A percentile compares a stretch with the other conserved stretches of the same genome.
Conservation (phyloP, 2,329 filamentous ascomycete genomes). For the Fusarium brachygibbosum region DNA sequence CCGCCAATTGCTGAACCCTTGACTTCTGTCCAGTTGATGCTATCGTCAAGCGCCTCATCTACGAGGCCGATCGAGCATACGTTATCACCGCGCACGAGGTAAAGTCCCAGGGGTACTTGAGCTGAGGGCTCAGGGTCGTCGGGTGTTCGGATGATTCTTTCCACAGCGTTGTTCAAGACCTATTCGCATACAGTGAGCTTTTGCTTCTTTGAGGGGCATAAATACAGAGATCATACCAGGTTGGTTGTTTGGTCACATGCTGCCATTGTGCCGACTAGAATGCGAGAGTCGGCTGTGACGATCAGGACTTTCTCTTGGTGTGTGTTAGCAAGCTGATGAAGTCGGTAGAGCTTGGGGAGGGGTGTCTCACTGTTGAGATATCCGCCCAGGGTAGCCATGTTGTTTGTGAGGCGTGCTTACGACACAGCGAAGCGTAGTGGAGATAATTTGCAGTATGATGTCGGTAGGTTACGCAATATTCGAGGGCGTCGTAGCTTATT, state of each 20-base stretch:
- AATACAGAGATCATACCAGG: conserved; percentile 64
- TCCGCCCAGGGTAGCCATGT: conserved; percentile 61
- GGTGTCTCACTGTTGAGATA: conserved; percentile 59
- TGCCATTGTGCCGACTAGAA: conserved; percentile 83
- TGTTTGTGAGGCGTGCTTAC: conserved; percentile 34
- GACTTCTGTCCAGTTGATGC: conserved; percentile 94
- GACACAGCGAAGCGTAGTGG: neutral
- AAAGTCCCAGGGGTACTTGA: conserved; percentile 86
- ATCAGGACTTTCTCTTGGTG: conserved; percentile 87
- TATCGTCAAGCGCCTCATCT: conserved; percentile 88
- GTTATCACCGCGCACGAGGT: conserved; percentile 93
- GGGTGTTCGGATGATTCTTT: conserved; percentile 88
- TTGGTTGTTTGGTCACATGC: conserved; percentile 95
- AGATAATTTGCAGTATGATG: neutral
- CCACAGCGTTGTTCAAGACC: conserved; percentile 85
- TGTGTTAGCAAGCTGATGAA: conserved; percentile 15
- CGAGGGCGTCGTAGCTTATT: neutral
- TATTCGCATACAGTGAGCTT: conserved; percentile 50
- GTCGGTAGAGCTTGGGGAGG: conserved; percentile 18
- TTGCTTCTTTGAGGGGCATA: neutral
- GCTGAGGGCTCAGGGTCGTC: conserved; percentile 87
- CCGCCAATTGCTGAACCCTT: conserved; percentile 85
- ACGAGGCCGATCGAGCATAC: conserved; percentile 91
- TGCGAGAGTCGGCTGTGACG: conserved; percentile 92
- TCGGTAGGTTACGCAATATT: neutral